These are phyloP conservation scores for Hordeum marinum DNA, from an alignment of 176 grass and related monocot genomes.

Conservation along the genomic window DNA sequence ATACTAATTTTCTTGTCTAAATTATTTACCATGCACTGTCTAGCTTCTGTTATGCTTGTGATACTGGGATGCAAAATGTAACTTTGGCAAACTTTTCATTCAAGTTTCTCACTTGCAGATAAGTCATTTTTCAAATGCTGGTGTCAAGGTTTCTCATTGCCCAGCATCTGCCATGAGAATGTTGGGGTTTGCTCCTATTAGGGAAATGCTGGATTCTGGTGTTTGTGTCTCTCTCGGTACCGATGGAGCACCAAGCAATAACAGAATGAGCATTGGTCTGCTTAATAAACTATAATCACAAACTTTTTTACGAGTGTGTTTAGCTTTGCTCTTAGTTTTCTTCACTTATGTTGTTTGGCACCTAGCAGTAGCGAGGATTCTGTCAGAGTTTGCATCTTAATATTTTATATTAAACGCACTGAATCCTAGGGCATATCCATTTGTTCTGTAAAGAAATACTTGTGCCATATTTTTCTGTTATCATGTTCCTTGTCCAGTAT, in stretches of 20 bases:
- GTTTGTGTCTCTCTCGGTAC: slow-evolving; percentile 95
- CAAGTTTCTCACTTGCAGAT: slow-evolving; percentile 46
- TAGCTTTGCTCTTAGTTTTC: background rate
- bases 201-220: slow-evolving; percentile 80
- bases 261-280: slow-evolving; percentile 94
- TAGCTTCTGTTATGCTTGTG: slow-evolving; percentile 1
- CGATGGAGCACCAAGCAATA: slow-evolving; percentile 93
- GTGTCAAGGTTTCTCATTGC: slow-evolving; percentile 95
- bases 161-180: slow-evolving; percentile 88
- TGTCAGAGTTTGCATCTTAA: slow-evolving; percentile 13
- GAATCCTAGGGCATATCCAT: background rate
- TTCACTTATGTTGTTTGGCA: background rate
- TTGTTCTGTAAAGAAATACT: background rate
- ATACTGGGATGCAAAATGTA: background rate
- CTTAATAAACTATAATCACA: slow-evolving; percentile 17
- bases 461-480: background rate
- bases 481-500: background rate
- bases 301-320: background rate
- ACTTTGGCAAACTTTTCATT: background rate
- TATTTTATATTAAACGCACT: background rate
- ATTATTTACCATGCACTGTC: background rate
- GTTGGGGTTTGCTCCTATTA: slow-evolving; percentile 91
- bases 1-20: background rate
- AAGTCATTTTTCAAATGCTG: slow-evolving; percentile 65
- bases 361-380: background rate